Base-by-base conservation (phyloP, 1,284 basidiomycete species). In the Cryptococcus deneoformans region DNA sequence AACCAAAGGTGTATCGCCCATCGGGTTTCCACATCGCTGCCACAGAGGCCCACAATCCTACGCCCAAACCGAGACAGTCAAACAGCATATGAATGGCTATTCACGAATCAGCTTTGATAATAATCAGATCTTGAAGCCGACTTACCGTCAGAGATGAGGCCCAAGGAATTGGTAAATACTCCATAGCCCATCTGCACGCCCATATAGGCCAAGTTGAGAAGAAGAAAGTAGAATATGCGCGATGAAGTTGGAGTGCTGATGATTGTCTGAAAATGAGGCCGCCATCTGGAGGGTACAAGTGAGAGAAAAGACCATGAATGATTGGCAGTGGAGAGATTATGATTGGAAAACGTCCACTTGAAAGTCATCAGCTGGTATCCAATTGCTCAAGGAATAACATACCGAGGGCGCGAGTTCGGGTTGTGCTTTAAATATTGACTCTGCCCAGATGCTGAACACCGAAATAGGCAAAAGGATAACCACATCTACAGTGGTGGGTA, bases 61-160 rank as follows among this genome's bases (percentile, higher is more conserved):
- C 92, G 0, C 86, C 95, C 56, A 99, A 92, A 1, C 95, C 95
- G 80, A 97, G 87, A 71, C 96, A 99, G 79, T 99, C 96, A 69
- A 99, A 99, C 29, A 94, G 91, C 96, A 99, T 99, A 74, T 99
- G 96, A 52, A 99, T 99, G 11, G 96, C 95, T 96, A 64, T 1
- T 47, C 52, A 39, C 2, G 3, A 34, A 44, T 64, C 51, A 67
- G 62, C 56, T 38, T 42, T 49, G 20, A 50, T 34, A 35, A 52
- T 46, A 20, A 29, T 29, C 29, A 7, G 37, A 16, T 38, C 7
- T 16, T n/a, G 38, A 43, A 4, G 12, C 12, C 45, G 11, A 69
- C 87, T 71, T 69, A 94, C 93, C 92, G 76, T 99, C 96, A 12
- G 92, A 96, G 58, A 99, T 99, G 38, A 99, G 80, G 1, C 96